Percentiles rank a stretch among this genome's conserved stretches.
Evolutionary conservation across 1,139 yeast species (phyloP).

Genomic region (Petasospora fabianii): DNA sequence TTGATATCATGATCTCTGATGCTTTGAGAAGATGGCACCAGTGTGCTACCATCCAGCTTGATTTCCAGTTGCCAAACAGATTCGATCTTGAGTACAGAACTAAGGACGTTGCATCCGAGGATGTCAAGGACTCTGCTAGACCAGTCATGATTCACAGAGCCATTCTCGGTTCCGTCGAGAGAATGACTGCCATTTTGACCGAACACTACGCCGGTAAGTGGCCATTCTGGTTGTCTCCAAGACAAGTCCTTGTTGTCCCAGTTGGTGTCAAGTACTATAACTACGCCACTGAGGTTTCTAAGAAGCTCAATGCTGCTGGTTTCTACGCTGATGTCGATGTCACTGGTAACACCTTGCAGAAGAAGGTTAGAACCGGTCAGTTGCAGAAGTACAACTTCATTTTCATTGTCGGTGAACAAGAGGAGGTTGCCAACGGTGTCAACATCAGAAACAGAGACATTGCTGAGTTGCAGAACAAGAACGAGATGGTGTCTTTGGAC

Average conservation of each 20-base stretch:
- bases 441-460: constrained; percentile 94
- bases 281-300: constrained; percentile 78
- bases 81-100: constrained; percentile 85
- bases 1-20: constrained; percentile 89
- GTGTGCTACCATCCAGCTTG: constrained; percentile 96
- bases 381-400: constrained; percentile 88
- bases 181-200: constrained; percentile 96
- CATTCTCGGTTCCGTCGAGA: constrained; percentile 93
- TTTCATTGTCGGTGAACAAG: constrained; percentile 95
- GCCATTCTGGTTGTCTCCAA: constrained; percentile 99
- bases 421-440: constrained; percentile 70
- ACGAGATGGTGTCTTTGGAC: constrained; percentile 70
- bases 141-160: constrained; percentile 99
- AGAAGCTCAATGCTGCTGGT: constrained; percentile 59
- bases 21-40: constrained; percentile 94
- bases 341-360: constrained; percentile 90
- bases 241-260: constrained; percentile 92
- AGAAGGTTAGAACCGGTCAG: constrained; percentile 96
- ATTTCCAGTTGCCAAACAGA: constrained; percentile 92
- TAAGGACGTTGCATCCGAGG: constrained; percentile 49
- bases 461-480: constrained; percentile 81
- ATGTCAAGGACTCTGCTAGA: constrained; percentile 38
- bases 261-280: constrained; percentile 90
- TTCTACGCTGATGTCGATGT: constrained; percentile 91
- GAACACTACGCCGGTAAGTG: constrained; percentile 98